Percentiles rank a stretch among this genome's conserved stretches.
Conservation (phyloP, 331 rosid genomes). For the Pyracantha coccinea region DNA sequence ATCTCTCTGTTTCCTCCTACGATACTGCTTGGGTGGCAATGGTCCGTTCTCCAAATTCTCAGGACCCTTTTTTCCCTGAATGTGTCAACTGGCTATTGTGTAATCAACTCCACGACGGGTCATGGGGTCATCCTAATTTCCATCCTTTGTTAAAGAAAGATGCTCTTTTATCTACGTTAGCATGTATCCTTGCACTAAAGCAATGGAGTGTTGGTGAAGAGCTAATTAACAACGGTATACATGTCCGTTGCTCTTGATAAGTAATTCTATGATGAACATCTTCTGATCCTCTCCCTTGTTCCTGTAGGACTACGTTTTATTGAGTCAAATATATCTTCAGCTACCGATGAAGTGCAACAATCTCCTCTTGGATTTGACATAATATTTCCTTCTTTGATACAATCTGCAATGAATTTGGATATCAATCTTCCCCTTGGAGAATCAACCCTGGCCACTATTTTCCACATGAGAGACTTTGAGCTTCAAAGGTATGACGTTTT, state of each 20-base stretch:
- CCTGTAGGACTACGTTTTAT: slow-evolving; percentile 63
- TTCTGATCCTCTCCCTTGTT: background rate
- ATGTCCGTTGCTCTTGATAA: background rate
- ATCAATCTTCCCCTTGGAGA: slow-evolving; percentile 42
- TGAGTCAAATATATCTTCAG: slow-evolving; percentile 52
- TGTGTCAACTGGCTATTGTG: slow-evolving; percentile 68
- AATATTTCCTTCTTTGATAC: slow-evolving; percentile 57
- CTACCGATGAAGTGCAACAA: slow-evolving; percentile 47
- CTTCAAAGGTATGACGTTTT: slow-evolving; percentile 37
- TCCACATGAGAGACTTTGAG: slow-evolving; percentile 43
- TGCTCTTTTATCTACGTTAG: slow-evolving; percentile 67
- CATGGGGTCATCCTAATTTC: slow-evolving; percentile 55
- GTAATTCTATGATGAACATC: background rate
- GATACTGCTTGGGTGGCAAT: slow-evolving; percentile 96
- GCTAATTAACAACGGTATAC: slow-evolving; percentile 53
- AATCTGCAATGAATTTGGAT: slow-evolving; percentile 41
- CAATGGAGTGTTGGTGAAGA: slow-evolving; percentile 63
- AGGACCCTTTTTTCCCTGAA: slow-evolving; percentile 65
- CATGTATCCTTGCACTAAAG: slow-evolving; percentile 62
- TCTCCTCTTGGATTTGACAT: slow-evolving; percentile 74
- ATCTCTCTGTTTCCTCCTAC: slow-evolving; percentile 68
- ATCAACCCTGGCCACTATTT: slow-evolving; percentile 28
- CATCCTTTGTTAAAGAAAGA: slow-evolving; percentile 50
- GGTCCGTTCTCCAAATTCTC: slow-evolving; percentile 53
- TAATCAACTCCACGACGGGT: slow-evolving; percentile 70